Base-by-base conservation (phyloP, 2,329 filamentous ascomycete genomes). In the Biscogniauxia marginata region DNA sequence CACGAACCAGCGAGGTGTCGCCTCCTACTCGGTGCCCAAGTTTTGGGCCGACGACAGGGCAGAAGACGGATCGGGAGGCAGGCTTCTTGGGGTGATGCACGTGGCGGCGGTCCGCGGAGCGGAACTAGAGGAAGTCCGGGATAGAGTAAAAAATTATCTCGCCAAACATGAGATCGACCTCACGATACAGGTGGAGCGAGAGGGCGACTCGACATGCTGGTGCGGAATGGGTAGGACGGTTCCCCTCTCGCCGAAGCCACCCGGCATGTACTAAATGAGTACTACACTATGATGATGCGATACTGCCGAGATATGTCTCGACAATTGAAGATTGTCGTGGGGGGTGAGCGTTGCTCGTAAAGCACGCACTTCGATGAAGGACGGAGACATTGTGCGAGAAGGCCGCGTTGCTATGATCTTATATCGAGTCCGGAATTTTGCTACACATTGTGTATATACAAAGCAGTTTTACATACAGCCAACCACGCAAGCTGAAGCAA, bases 21-120 rank as follows among this genome's bases (percentile, higher is more conserved):
- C 89, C 0, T 87, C 89, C 52, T 98, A 97, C 67, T 83, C 89
- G 0, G 90, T 90, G 1, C 93, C 93, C 7, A 89, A 92, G 66
- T 97, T 98, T 69, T 99, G 95, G 95, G 77, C 95, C 13, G 91
- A 96, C 65, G 92, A 96, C 59, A 76, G 83, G 9, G 74, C 72
- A 18, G 73, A 74, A 3, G 74, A 69, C 7, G 75, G 75, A 19
- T 68, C 72, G 3, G 75, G 72, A 1, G 77, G 79, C 55, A 84
- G 79, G 60, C 80, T 97, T 2, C 76, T 93, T 11, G 93, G 93
- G 2, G 88, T 95, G 1, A 93, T 97, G 58, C 93, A 97, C 69
- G 83, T 97, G 43, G 85, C 91, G 57, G 91, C 91, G 0, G 84
- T 86, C 0, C 83, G 84, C 21, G 84, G 82, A 2, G 85, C 88